Percentiles rank a stretch among this genome's conserved stretches.
phyloP scores from a whole-genome alignment of 2,329 filamentous ascomycete species.

The Hirsutella rhossiliensis region DNA sequence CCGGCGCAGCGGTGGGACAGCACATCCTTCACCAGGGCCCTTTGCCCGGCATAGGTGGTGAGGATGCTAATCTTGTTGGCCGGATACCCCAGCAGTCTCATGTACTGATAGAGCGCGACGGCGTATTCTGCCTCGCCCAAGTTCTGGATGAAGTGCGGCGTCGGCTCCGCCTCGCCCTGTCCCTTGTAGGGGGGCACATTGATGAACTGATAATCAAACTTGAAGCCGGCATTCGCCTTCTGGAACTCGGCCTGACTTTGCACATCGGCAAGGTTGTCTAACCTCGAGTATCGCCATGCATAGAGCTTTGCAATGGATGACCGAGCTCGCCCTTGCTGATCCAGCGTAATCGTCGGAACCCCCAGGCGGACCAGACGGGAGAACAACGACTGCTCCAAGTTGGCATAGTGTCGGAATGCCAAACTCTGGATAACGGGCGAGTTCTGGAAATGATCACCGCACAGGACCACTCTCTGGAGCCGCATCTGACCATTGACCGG shows the following conservation, averaged over 20 bases:
- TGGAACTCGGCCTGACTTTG: slow-evolving; percentile 58
- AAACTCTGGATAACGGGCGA: slow-evolving; percentile 91
- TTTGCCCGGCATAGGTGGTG: slow-evolving; percentile 87
- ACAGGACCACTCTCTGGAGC: slow-evolving; percentile 80
- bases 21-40: slow-evolving; percentile 79
- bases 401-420: slow-evolving; percentile 88
- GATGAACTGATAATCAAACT: slow-evolving; percentile 93
- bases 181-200: slow-evolving; percentile 90
- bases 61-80: slow-evolving; percentile 75
- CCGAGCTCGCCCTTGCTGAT: slow-evolving; percentile 86
- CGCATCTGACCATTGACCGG: slow-evolving; percentile 59
- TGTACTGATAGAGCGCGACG: slow-evolving; percentile 92
- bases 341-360: slow-evolving; percentile 80
- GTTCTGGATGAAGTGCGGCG: slow-evolving; percentile 92
- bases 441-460: slow-evolving; percentile 94
- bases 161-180: slow-evolving; percentile 75
- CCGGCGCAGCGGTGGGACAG: slow-evolving; percentile 70
- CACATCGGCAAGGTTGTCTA: slow-evolving; percentile 70
- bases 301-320: slow-evolving; percentile 82
- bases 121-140: slow-evolving; percentile 94
- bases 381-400: slow-evolving; percentile 92
- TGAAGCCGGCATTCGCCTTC: slow-evolving; percentile 80
- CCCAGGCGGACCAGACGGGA: slow-evolving; percentile 81
- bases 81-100: slow-evolving; percentile 90
- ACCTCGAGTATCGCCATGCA: slow-evolving; percentile 77